Percentiles rank a stretch among this genome's conserved stretches.
Conservation (phyloP, 176 grass and related monocot genomes). For the Stipa capillata region DNA sequence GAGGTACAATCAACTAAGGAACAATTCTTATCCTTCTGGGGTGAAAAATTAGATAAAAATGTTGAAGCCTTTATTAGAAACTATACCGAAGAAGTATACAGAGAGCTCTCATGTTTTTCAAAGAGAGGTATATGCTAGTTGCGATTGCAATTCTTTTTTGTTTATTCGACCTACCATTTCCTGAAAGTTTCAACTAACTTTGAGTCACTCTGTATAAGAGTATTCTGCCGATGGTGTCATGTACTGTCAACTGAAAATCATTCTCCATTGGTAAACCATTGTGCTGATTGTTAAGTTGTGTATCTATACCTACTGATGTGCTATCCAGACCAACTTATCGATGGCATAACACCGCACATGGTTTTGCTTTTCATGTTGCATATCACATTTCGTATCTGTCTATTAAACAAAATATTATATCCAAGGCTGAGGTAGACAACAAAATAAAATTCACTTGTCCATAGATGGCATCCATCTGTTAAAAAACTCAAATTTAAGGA, state of each 20-base stretch:
- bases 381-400: not conserved
- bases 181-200: not conserved
- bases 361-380: not conserved
- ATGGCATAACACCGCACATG: not conserved
- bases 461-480: not conserved
- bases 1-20: conserved; percentile 37
- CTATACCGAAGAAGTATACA: conserved; percentile 41
- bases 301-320: no score
- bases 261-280: not conserved
- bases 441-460: not conserved
- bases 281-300: not conserved
- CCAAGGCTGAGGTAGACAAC: not conserved
- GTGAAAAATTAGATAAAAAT: conserved; percentile 33
- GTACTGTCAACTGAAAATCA: not conserved
- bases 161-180: not conserved
- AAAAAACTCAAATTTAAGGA: not conserved
- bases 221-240: not conserved
- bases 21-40: conserved; percentile 53
- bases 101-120: conserved; percentile 28
- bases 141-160: not conserved
- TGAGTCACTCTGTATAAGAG: not conserved
- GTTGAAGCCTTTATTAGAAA: conserved; percentile 41
- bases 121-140: conserved; percentile 16
- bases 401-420: not conserved
- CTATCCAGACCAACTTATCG: no score